Evolutionary conservation across 208 protist genomes (phyloP), one percentile per base, ranked within the genome.

Genomic region (Paratrypanosoma confusum): DNA sequence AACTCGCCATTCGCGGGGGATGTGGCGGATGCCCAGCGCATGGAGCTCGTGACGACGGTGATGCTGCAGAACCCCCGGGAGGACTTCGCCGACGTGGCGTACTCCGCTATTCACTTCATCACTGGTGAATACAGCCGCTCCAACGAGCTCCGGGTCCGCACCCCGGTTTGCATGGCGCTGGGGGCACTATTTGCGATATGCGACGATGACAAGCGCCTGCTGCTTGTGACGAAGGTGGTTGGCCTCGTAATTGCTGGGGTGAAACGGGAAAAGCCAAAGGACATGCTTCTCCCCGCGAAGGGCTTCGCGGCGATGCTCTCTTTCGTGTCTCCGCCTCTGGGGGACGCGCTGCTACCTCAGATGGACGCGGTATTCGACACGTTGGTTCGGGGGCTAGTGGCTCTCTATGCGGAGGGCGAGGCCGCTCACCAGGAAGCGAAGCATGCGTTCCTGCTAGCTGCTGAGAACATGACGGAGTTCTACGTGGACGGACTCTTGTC

Each of bases 91-190:
- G 54, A 61, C 14, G 18, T 32, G 5, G 42, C 60, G 41, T 62
- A 64, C 41, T 52, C 51, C 18, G 39, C 52, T 14, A 18, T 64
- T 1, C 17, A 42, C 6, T 34, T 64, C 27, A 36, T 61, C 6
- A 4, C 60, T 10, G 37, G 34, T 13, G 54, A 61, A 11, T 61
- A 41, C 20, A 46, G 20, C 17, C 31, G 54, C 5, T 36, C 29
- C 5, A 61, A 6, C 27, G 54, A 61, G 21, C 20, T 29, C 4
- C n/a, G 35, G 13, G 54, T 60, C 5, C 50, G 54, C n/a, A 48
- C 16, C 18, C 35, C 36, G 23, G 48, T 58, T 5, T 13, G 20
- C n/a, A 35, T 49, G 25, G 50, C 54, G 2, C 13, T 61, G 17
- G 54, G 54, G 8, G 35, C 29, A 21, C 4, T 48, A 13, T 60